Percentiles rank a stretch among this genome's conserved stretches.
phyloP scores from a whole-genome alignment of 2,329 filamentous ascomycete genomes.

The Bipolaris bicolor region DNA sequence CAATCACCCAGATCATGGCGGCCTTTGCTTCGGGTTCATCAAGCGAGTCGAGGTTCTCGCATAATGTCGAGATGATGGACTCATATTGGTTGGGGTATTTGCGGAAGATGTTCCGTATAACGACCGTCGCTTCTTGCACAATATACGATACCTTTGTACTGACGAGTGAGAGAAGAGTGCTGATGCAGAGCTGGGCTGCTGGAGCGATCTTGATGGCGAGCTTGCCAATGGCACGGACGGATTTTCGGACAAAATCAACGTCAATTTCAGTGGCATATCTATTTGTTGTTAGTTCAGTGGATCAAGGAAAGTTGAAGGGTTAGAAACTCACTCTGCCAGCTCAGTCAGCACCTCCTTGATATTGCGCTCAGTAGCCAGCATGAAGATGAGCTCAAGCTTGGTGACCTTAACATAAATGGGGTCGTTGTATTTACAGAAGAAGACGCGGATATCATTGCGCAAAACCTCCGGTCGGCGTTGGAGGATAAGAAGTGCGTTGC shows the following conservation, averaged over 20 bases:
- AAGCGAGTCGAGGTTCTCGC: constrained; percentile 93
- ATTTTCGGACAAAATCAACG: constrained; percentile 97
- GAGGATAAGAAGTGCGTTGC: constrained; percentile 92
- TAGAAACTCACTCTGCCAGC: constrained; percentile 75
- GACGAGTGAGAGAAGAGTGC: constrained; percentile 88
- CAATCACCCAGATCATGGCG: constrained; percentile 99
- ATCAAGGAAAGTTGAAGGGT: not conserved
- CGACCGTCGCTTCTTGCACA: constrained; percentile 97
- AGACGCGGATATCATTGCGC: constrained; percentile 95
- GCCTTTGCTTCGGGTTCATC: constrained; percentile 98
- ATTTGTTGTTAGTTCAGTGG: not conserved
- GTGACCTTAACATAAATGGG: constrained; percentile 99
- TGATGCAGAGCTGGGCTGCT: constrained; percentile 88
- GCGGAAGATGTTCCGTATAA: constrained; percentile 98
- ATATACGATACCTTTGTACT: constrained; percentile 99
- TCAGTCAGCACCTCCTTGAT: constrained; percentile 95
- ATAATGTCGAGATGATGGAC: constrained; percentile 93
- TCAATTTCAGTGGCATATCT: constrained; percentile 95
- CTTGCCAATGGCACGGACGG: constrained; percentile 95
- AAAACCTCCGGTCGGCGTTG: constrained; percentile 92
- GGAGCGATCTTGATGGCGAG: constrained; percentile 98
- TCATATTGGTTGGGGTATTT: constrained; percentile 99
- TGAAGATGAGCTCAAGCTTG: constrained; percentile 97
- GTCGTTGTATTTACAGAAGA: constrained; percentile 99
- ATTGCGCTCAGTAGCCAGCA: constrained; percentile 94